Percentiles rank a stretch among this genome's conserved stretches.
phyloP scores from a whole-genome alignment of 768 basidiomycete genomes.

The Cystobasidium onofrii region DNA sequence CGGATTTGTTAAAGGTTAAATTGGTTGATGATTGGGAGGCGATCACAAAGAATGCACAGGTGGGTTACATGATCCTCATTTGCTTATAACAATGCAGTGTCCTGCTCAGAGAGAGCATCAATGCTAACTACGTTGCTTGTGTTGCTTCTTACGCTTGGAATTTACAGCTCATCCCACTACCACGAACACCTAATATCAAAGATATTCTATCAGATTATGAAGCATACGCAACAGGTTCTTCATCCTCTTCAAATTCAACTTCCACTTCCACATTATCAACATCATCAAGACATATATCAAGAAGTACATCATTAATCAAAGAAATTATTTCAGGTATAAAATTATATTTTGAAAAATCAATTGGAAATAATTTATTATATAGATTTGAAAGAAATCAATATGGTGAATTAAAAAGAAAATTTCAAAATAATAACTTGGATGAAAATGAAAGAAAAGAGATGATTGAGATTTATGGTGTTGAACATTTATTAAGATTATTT shows the following conservation, averaged over 20 bases:
- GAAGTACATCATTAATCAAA: background rate
- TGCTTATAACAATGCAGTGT: background rate
- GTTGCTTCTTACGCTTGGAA: background rate
- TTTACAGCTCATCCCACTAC: slow-evolving; percentile 70
- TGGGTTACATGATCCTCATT: slow-evolving; percentile 44
- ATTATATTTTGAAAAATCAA: slow-evolving; percentile 85
- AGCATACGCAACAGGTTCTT: background rate
- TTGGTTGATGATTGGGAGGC: slow-evolving; percentile 98
- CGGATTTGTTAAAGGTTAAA: slow-evolving; percentile 76
- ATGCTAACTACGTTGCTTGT: background rate
- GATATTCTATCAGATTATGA: slow-evolving; percentile 63
- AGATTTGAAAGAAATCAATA: slow-evolving; percentile 94
- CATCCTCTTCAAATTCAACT: background rate
- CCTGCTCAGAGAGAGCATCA: background rate
- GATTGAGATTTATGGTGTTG: slow-evolving; percentile 85
- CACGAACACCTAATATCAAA: slow-evolving; percentile 67
- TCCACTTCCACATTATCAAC: too few species aligned
- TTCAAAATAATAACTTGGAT: slow-evolving; percentile 58
- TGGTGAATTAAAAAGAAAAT: slow-evolving; percentile 60
- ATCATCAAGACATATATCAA: background rate
- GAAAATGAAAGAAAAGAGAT: slow-evolving; percentile 67
- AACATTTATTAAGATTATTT: slow-evolving; percentile 82
- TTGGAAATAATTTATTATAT: slow-evolving; percentile 76
- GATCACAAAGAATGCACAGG: slow-evolving; percentile 89
- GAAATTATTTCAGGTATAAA: slow-evolving; percentile 77